Percentiles rank a stretch among this genome's conserved stretches.
Evolutionary conservation across 164 flowering plant genomes (phyloP).

Genomic region (Nymphaea colorata): DNA sequence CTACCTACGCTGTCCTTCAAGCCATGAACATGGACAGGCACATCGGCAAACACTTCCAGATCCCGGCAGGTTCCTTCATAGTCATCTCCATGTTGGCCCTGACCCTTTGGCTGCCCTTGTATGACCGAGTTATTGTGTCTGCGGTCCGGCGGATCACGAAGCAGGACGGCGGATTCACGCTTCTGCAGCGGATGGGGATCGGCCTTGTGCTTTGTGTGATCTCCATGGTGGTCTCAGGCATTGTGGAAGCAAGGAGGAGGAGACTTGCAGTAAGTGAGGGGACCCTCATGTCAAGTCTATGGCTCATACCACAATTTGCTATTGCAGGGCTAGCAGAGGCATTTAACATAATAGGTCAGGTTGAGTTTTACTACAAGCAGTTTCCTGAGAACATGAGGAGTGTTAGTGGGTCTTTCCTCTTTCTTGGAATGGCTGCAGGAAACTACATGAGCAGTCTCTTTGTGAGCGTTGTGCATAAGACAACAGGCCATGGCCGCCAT

Average conservation of each 20-base stretch:
- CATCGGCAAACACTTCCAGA: slow-evolving; percentile 37
- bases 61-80: slow-evolving; percentile 43
- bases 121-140: slow-evolving; percentile 45
- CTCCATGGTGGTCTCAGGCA: slow-evolving; percentile 15
- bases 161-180: slow-evolving; percentile 43
- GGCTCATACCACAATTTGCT: slow-evolving; percentile 72
- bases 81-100: slow-evolving; percentile 41
- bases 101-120: slow-evolving; percentile 46
- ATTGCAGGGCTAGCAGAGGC: slow-evolving; percentile 66
- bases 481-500: slow-evolving; percentile 19
- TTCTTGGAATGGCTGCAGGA: slow-evolving; percentile 33
- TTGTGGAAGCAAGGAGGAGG: slow-evolving; percentile 20
- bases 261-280: slow-evolving; percentile 1
- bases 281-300: slow-evolving; percentile 20
- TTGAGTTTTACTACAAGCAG: slow-evolving; percentile 66
- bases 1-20: slow-evolving; percentile 44
- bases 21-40: slow-evolving; percentile 48
- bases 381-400: slow-evolving; percentile 76
- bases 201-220: slow-evolving; percentile 29
- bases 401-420: slow-evolving; percentile 43
- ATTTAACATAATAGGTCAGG: slow-evolving; percentile 54
- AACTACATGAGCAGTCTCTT: slow-evolving; percentile 43
- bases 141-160: slow-evolving; percentile 26
- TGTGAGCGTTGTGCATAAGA: slow-evolving; percentile 37
- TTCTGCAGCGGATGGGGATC: slow-evolving; percentile 58